Percentiles rank a stretch among this genome's conserved stretches.
Evolutionary conservation across 768 basidiomycete genomes (phyloP).

Genomic region (Leccinum boreale): DNA sequence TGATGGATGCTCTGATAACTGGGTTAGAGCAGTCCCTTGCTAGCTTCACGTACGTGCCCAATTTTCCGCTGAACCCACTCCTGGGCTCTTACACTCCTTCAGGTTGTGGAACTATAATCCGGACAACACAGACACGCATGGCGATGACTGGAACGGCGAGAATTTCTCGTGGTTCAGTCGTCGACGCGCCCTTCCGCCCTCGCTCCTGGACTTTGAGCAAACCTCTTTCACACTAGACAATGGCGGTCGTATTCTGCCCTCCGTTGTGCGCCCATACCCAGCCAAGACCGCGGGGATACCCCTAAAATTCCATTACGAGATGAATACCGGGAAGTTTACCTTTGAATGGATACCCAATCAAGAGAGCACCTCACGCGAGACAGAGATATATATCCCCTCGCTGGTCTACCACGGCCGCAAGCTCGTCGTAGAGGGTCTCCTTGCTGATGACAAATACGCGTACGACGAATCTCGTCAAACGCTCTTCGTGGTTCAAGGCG

Average conservation of each 20-base stretch:
- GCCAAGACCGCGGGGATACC: constrained; percentile 89
- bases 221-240: constrained; percentile 71
- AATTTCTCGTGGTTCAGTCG: constrained; percentile 94
- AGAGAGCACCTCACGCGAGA: constrained; percentile 47
- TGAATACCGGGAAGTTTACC: constrained; percentile 63
- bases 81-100: background rate
- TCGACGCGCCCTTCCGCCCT: constrained; percentile 52
- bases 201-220: constrained; percentile 57
- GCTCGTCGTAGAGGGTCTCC: constrained; percentile 57
- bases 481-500: constrained; percentile 56
- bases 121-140: constrained; percentile 68
- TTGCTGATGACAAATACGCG: constrained; percentile 44
- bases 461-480: constrained; percentile 74
- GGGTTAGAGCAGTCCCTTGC: constrained; percentile 74
- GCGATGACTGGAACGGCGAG: constrained; percentile 95
- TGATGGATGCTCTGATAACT: constrained; percentile 94
- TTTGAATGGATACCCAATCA: constrained; percentile 54
- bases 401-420: constrained; percentile 54
- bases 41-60: constrained; percentile 74
- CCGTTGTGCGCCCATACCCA: constrained; percentile 87
- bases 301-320: constrained; percentile 67
- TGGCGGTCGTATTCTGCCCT: constrained; percentile 72
- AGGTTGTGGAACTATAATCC: constrained; percentile 98
- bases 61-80: background rate
- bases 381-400: constrained; percentile 81